These are phyloP conservation scores for Exserohilum rostratum DNA, from an alignment of 2,329 filamentous ascomycete species.

Conservation along the genomic window DNA sequence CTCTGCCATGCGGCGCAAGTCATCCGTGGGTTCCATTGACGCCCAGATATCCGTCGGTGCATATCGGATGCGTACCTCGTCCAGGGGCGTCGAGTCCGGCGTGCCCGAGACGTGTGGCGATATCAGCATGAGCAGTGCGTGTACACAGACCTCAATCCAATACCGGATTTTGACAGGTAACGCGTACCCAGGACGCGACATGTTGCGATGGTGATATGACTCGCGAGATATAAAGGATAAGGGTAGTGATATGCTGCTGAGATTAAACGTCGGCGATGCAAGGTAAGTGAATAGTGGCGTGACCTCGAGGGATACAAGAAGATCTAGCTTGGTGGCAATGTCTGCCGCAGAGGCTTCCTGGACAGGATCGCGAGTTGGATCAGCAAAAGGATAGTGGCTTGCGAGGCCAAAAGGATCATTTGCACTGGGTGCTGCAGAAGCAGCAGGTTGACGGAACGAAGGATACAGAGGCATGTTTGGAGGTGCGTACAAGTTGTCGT, in stretches of 20 bases:
- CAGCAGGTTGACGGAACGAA: slow-evolving; percentile 20
- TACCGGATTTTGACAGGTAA: slow-evolving; percentile 43
- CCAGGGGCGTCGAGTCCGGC: slow-evolving; percentile 9
- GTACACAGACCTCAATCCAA: slow-evolving; percentile 40
- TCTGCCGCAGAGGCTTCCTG: slow-evolving; percentile 28
- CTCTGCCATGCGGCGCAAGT: slow-evolving; percentile 33
- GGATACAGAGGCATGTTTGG: slow-evolving; percentile 36
- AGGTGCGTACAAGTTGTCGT: slow-evolving; percentile 45
- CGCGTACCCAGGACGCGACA: slow-evolving; percentile 27
- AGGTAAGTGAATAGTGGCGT: slow-evolving; percentile 43
- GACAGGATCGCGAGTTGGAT: slow-evolving; percentile 24
- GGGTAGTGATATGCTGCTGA: slow-evolving; percentile 39
- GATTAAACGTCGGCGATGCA: slow-evolving; percentile 30
- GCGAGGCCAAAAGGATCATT: slow-evolving; percentile 40
- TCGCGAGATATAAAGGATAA: slow-evolving; percentile 42
- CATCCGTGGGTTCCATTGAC: slow-evolving; percentile 41
- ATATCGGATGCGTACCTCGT: slow-evolving; percentile 37
- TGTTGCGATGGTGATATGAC: slow-evolving; percentile 28
- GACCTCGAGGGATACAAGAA: slow-evolving; percentile 42
- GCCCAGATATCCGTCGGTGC: slow-evolving; percentile 45
- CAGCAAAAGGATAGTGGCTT: slow-evolving; percentile 40
- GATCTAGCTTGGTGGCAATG: slow-evolving; percentile 35
- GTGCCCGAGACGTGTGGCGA: neutral
- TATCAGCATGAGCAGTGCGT: slow-evolving; percentile 37
- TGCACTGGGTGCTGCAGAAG: slow-evolving; percentile 10